Evolutionary conservation across 1,284 basidiomycete species (phyloP).

Genomic region (Ceratobasidium theobromae): DNA sequence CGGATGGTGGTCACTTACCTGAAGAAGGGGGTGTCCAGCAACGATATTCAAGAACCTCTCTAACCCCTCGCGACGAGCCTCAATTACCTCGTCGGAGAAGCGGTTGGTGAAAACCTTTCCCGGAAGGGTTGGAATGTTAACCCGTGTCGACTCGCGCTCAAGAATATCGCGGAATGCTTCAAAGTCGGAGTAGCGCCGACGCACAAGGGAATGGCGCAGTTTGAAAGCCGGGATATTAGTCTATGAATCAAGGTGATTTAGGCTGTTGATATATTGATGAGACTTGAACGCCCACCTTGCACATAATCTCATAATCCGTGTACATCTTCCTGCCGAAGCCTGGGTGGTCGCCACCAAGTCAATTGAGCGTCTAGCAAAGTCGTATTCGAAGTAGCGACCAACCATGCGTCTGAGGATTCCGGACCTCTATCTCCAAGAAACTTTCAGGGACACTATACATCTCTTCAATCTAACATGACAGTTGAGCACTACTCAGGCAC

Average conservation of each 20-base stretch:
- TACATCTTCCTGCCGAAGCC: conserved; percentile 97
- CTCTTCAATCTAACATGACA: conserved; percentile 78
- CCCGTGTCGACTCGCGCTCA: conserved; percentile 93
- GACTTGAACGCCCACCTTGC: conserved; percentile 68
- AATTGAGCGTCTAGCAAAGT: neutral
- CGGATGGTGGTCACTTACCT: conserved; percentile 56
- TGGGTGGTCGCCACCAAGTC: conserved; percentile 41
- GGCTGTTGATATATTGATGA: neutral
- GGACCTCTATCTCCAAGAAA: conserved; percentile 97
- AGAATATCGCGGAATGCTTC: conserved; percentile 98
- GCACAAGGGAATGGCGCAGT: conserved; percentile 89
- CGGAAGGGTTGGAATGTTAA: conserved; percentile 95
- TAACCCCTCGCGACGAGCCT: conserved; percentile 85
- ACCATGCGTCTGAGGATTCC: conserved; percentile 97
- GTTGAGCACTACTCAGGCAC: conserved; percentile 39
- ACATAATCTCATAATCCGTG: conserved; percentile 98
- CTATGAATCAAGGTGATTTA: conserved; percentile 49
- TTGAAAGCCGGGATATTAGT: conserved; percentile 99
- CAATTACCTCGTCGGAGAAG: conserved; percentile 98
- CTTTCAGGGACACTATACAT: conserved; percentile 98
- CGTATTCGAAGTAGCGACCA: conserved; percentile 39
- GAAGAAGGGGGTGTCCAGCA: conserved; percentile 93
- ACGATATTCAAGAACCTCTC: conserved; percentile 96
- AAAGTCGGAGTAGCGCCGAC: conserved; percentile 97
- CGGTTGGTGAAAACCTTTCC: conserved; percentile 96